Base-by-base conservation (phyloP, 148 eudicot genomes). In the Hydrangea macrophylla region DNA sequence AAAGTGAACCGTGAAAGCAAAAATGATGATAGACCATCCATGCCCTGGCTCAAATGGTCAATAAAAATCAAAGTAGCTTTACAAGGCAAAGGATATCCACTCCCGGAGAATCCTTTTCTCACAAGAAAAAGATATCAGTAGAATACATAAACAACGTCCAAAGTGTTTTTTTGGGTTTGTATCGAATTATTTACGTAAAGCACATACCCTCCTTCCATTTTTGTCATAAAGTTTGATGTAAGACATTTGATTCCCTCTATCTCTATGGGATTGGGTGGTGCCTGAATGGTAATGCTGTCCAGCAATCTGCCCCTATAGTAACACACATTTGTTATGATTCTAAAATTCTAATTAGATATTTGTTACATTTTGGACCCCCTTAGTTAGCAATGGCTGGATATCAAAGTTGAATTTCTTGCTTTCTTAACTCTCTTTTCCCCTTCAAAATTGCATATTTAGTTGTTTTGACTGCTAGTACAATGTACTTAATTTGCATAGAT, bases 71-170 rank as follows among this genome's bases (percentile, higher is more conserved):
- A 70, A 64, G 70, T 75, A 48, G 64, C 67, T 74, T 78, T 73
- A 32, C 8, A 45, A 40, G 61, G 59, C n/a, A 60, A 51, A 50
- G 73, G 74, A 79, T 75, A 68, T 75, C 53, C 76, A 71, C 55
- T 26, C 69, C 33, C 8, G 22, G 30, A 60, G 83, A 76, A 80
- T 80, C 80, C 83, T 68, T 80, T 64, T 42, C 64, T 65, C 50
- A 56, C 72, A 66, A 70, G 73, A 61, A 75, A 79, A 31, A 63
- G 56, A n/a, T n/a, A 71, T 55, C 62, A 71, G 11, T 40, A 27
- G 5, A 23, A 60, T 4, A 53, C 2, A 44, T 44, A 62, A 11
- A 0, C 20, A 53, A 6, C 23, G 12, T n/a, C 22, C 4, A 62
- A 55, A 13, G 27, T 67, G 12, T 20, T 12, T 55, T 27, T 50